Evolutionary conservation across 1,284 basidiomycete species (phyloP), one percentile per base, ranked within the genome.

Genomic region (Leccinum pallidistipes): DNA sequence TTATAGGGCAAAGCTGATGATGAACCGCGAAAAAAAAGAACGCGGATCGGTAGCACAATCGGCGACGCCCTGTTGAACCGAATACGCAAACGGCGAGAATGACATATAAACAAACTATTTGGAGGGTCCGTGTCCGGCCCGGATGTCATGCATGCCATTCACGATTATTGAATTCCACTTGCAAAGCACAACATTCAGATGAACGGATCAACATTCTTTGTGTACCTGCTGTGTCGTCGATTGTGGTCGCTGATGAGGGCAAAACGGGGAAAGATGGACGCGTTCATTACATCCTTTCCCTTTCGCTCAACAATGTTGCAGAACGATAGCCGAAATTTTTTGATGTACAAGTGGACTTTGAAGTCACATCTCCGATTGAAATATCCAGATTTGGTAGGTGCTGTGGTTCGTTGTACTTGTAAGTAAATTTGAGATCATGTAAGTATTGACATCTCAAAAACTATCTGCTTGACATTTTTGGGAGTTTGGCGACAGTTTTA

Each of bases 1-100:
- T 69, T 69, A 69, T 71, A 69, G 55, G 60, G 45, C 50, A 32
- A 49, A 50, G 32, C 12, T 55, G 56, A 56, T 57, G 34, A 51
- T 66, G 64, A 66, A 56, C 38, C 40, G 32, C 34, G 64, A 56
- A 34, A 62, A 34, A 45, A 45, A 43, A 16, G 18, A 12, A 21
- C 18, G 43, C 5, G 43, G 38, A n/a, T 40, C 10, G 43, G 43
- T 18, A 45, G 43, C 43, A 21, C 43, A 45, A 45, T 11, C 18
- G 16, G 55, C 64, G 36, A 47, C 31, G 47, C 47, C 9, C 49
- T 11, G 14, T 29, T 40, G 21, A 55, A 38, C 18, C 36, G 36
- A 31, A n/a, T 29, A 66, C 57, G 40, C 56, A 36, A 45, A 45
- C 5, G 43, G 43, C 43, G 18, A 18, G n/a, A 45, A 45, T 40